Conservation (phyloP, 345 rosid species). For the Psidium guajava region DNA sequence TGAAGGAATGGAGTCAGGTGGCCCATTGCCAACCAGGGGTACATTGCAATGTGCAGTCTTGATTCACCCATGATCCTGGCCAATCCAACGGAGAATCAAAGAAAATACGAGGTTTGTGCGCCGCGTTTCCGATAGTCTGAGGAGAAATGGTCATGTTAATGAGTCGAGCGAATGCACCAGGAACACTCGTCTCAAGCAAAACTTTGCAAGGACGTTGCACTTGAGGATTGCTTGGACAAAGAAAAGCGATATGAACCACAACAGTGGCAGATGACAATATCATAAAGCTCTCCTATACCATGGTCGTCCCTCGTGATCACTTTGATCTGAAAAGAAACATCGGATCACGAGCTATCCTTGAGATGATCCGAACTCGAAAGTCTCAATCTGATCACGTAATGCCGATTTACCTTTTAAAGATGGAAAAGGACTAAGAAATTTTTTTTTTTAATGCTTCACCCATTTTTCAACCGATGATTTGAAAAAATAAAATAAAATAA, state of each 20-base stretch:
- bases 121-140: not conserved
- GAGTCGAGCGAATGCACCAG: no score
- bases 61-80: not conserved
- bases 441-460: not conserved
- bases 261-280: not conserved
- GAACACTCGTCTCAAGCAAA: not conserved
- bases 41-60: slow-evolving; percentile 30
- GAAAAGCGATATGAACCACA: not conserved
- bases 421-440: not conserved
- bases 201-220: not conserved
- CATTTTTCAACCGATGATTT: not conserved
- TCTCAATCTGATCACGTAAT: not conserved
- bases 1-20: slow-evolving; percentile 48
- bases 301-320: not conserved
- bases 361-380: not conserved
- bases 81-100: not conserved
- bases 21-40: slow-evolving; percentile 54
- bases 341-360: not conserved
- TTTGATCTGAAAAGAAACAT: not conserved
- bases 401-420: not conserved
- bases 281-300: not conserved
- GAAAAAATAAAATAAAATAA: not conserved
- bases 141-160: not conserved
- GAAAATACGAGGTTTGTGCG: not conserved
- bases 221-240: not conserved